Percentiles rank a stretch among this genome's conserved stretches.
Evolutionary conservation across 202 grass and related monocot genomes (phyloP).

Genomic region (Hordeum pubiflorum): DNA sequence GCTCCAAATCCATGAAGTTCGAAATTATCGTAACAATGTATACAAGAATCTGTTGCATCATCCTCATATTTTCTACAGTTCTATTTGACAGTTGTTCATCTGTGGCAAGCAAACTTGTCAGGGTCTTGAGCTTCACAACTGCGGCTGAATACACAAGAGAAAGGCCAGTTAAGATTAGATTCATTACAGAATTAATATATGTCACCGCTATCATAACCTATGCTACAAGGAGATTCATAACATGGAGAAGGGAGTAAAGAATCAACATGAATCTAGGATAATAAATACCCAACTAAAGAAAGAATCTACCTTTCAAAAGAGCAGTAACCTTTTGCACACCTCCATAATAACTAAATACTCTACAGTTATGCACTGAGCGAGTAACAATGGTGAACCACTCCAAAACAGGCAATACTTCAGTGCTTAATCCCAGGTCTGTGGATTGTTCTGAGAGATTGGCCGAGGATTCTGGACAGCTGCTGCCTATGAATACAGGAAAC

Average conservation of each 20-base stretch:
- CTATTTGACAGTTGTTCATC: conserved; percentile 64
- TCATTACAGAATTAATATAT: conserved; percentile 24
- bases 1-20: conserved; percentile 76
- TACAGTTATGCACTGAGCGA: conserved; percentile 83
- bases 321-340: conserved; percentile 88
- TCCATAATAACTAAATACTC: conserved; percentile 96
- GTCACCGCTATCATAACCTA: neutral
- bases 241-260: conserved; percentile 15
- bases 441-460: conserved; percentile 61
- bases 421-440: conserved; percentile 47
- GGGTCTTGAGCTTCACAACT: conserved; percentile 85
- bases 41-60: conserved; percentile 83
- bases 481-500: conserved; percentile 44
- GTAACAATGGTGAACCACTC: conserved; percentile 76
- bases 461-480: conserved; percentile 47
- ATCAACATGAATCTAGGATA: conserved; percentile 11
- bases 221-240: conserved; percentile 12
- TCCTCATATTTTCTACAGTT: conserved; percentile 67
- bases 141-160: conserved; percentile 54
- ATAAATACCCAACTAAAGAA: conserved; percentile 6
- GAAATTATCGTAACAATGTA: conserved; percentile 81
- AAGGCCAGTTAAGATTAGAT: conserved; percentile 22
- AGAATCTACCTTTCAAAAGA: conserved; percentile 86
- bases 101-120: conserved; percentile 72
- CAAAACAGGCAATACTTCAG: conserved; percentile 61